Percentiles rank a stretch among this genome's conserved stretches.
These are phyloP conservation scores for Epichloe hybrida DNA, from an alignment of 2,329 filamentous ascomycete genomes.

Conservation along the genomic window DNA sequence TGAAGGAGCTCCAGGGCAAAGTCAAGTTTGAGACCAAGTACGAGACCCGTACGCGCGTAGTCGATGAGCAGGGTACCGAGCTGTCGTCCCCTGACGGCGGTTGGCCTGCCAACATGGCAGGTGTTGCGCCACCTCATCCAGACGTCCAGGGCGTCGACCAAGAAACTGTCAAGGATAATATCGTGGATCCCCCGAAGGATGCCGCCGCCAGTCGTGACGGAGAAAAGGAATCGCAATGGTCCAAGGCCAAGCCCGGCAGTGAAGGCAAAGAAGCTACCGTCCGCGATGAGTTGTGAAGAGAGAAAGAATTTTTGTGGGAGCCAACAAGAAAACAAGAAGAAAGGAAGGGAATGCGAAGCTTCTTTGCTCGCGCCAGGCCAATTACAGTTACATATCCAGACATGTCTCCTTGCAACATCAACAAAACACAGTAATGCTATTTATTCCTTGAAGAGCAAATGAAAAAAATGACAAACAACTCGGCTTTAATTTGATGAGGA, in stretches of 20 bases:
- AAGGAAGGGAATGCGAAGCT: neutral
- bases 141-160: slow-evolving; percentile 48
- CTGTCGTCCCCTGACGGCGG: slow-evolving; percentile 35
- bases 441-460: neutral
- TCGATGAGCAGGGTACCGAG: slow-evolving; percentile 71
- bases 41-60: slow-evolving; percentile 79
- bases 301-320: neutral
- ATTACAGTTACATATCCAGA: neutral
- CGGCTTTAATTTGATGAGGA: too few species aligned
- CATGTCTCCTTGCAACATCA: neutral
- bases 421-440: neutral
- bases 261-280: slow-evolving; percentile 45
- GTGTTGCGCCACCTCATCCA: slow-evolving; percentile 44
- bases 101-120: slow-evolving; percentile 22
- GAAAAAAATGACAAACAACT: too few species aligned
- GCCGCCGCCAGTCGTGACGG: slow-evolving; percentile 40
- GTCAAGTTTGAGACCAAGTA: slow-evolving; percentile 93
- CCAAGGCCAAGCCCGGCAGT: slow-evolving; percentile 47
- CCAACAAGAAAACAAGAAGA: neutral
- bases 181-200: slow-evolving; percentile 25
- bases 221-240: slow-evolving; percentile 42
- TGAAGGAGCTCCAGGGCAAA: slow-evolving; percentile 75
- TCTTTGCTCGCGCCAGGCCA: neutral
- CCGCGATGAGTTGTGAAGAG: slow-evolving; percentile 23
- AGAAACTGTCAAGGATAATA: slow-evolving; percentile 36